phyloP scores from a whole-genome alignment of 176 grass and related monocot genomes.

The Rhynchospora breviuscula region DNA sequence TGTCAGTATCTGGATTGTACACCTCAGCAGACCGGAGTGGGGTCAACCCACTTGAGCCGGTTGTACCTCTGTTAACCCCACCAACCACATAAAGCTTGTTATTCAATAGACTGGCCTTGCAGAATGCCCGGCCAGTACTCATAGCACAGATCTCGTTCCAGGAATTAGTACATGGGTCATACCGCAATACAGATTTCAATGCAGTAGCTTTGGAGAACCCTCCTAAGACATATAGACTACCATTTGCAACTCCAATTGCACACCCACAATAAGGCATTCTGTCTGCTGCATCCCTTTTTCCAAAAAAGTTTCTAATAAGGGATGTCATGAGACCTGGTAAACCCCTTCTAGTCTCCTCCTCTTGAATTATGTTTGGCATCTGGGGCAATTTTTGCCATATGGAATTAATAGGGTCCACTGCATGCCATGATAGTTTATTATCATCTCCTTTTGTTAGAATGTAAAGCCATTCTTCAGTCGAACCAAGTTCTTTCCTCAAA shows the following conservation, averaged over 20 bases:
- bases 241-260: slow-evolving; percentile 32
- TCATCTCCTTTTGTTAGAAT: slow-evolving; percentile 32
- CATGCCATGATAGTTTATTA: slow-evolving; percentile 48
- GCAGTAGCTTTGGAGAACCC: slow-evolving; percentile 52
- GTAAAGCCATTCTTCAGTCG: slow-evolving; percentile 63
- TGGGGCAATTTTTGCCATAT: slow-evolving; percentile 60
- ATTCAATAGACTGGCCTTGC: slow-evolving; percentile 58
- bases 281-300: slow-evolving; percentile 30
- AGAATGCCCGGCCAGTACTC: slow-evolving; percentile 54
- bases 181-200: slow-evolving; percentile 52
- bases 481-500: slow-evolving; percentile 45
- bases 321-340: slow-evolving; percentile 39
- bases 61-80: slow-evolving; percentile 42
- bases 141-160: slow-evolving; percentile 69
- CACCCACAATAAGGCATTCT: slow-evolving; percentile 46
- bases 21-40: slow-evolving; percentile 72
- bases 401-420: slow-evolving; percentile 47
- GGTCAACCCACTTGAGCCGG: slow-evolving; percentile 37
- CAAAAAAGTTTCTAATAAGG: slow-evolving; percentile 53
- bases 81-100: slow-evolving; percentile 83
- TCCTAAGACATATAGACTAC: slow-evolving; percentile 67
- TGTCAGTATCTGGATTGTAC: slow-evolving; percentile 52
- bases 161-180: slow-evolving; percentile 55
- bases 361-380: slow-evolving; percentile 42
- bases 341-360: slow-evolving; percentile 30